Conservation (phyloP, 805 yeast species). For the Barnettozyma pratensis region DNA sequence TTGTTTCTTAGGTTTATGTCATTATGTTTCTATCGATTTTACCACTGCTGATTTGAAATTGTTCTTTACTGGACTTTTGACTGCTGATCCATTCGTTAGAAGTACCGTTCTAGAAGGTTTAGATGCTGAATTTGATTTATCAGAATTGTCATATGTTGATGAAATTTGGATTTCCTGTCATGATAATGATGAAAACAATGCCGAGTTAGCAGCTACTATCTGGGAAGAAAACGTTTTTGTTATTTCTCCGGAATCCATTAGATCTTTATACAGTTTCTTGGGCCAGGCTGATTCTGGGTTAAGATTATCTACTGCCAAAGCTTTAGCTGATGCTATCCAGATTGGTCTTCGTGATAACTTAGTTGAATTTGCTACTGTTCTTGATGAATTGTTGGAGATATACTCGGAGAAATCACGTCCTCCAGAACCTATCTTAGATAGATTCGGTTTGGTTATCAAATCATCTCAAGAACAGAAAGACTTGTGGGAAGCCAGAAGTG, state of each 20-base stretch:
- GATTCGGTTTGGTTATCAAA: constrained; percentile 71
- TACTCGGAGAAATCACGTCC: constrained; percentile 62
- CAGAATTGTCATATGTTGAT: constrained; percentile 43
- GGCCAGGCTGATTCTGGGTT: constrained; percentile 58
- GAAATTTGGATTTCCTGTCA: constrained; percentile 78
- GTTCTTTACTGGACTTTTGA: constrained; percentile 50
- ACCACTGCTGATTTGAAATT: constrained; percentile 51
- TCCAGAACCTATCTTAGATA: constrained; percentile 72
- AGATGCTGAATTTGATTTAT: constrained; percentile 69
- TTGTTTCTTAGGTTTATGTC: constrained; percentile 72
- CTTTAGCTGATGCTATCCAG: constrained; percentile 57
- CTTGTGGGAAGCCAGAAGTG: constrained; percentile 81
- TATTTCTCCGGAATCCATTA: constrained; percentile 41
- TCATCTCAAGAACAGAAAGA: constrained; percentile 59
- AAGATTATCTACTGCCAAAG: constrained; percentile 65
- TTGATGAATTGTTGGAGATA: constrained; percentile 45
- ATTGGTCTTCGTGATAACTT: constrained; percentile 25
- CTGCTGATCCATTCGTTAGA: constrained; percentile 68
- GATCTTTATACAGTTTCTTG: constrained; percentile 43
- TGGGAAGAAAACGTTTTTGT: constrained; percentile 74
- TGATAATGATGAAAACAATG: constrained; percentile 60
- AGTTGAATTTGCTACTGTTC: constrained; percentile 26
- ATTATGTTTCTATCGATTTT: constrained; percentile 63
- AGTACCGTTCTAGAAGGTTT: constrained; percentile 74
- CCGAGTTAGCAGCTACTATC: constrained; percentile 68